These are phyloP conservation scores for Tetrahymena elliotti DNA, from an alignment of 73 alveolate genomes.

Conservation along the genomic window DNA sequence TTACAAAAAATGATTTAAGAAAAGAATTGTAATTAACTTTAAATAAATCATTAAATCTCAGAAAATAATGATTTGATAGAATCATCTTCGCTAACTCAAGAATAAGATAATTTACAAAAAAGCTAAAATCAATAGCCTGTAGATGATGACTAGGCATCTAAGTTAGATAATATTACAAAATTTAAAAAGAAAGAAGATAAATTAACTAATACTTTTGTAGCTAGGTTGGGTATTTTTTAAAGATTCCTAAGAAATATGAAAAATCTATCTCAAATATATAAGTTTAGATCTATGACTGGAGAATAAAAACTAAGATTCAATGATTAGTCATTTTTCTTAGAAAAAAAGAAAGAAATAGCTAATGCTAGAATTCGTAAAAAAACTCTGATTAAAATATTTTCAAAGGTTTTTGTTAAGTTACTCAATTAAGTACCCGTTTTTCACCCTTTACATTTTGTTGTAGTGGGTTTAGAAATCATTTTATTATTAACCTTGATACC, in stretches of 20 bases:
- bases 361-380: neutral
- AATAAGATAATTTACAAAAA: neutral
- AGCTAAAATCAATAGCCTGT: neutral
- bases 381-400: neutral
- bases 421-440: neutral
- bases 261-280: neutral
- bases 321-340: neutral
- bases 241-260: neutral
- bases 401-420: neutral
- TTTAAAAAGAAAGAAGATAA: neutral
- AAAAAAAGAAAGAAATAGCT: neutral
- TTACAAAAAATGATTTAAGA: too few species aligned
- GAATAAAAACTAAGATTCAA: neutral
- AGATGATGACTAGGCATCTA: neutral
- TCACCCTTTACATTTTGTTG: neutral
- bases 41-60: too few species aligned
- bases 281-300: neutral
- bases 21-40: too few species aligned
- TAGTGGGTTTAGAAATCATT: neutral
- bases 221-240: neutral
- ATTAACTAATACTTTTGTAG: neutral
- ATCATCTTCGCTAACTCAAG: too few species aligned
- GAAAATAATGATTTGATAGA: too few species aligned
- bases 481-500: neutral
- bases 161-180: neutral